Evolutionary conservation across 306 rosid genomes (phyloP), one percentile per base, ranked within the genome.

Genomic region (Calophaca sinica): DNA sequence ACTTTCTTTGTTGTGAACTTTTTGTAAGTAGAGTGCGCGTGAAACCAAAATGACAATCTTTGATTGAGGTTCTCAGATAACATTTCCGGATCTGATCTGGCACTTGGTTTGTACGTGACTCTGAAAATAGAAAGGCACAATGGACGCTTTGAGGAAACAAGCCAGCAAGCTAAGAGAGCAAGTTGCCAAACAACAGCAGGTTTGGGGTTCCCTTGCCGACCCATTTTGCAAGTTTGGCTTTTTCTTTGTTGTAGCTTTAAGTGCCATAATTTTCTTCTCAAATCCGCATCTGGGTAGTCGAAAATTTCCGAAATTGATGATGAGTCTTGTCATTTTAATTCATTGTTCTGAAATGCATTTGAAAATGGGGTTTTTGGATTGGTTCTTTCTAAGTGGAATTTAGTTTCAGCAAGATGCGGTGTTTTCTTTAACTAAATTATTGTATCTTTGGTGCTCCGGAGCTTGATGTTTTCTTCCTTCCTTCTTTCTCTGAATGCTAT

Each of bases 121-220:
- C 36, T 28, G 13, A 65, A 48, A 29, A 15, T 60, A 13, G 14
- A 63, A 33, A 39, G 70, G 42, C 53, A 1, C 2, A 59, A 93
- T 94, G 98, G 98, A 94, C 53, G 93, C 91, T 79, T 51, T 94
- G 49, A 82, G 93, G 78, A 94, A 86, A 87, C 98, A 94, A 79
- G 98, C 98, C 54, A 83, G 77, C 78, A 94, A 91, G 90, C 70
- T 94, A 57, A 85, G 91, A 68, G 94, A 89, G n/a, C 98, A 94
- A 86, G 97, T 94, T 41, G 91, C 91, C 61, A 94, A 91, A 82
- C 98, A 94, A 67, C 98, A 94, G 1, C 98, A 89, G 93, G 45
- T 74, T 5, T 91, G 81, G 84, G 36, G 38, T 71, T 75, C 64
- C 26, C 6, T 66, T 75, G 2, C 76, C 9, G 69, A 39, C 60